Evolutionary conservation across 1,139 yeast genomes (phyloP).

Genomic region (Arxiozyma heterogenica): DNA sequence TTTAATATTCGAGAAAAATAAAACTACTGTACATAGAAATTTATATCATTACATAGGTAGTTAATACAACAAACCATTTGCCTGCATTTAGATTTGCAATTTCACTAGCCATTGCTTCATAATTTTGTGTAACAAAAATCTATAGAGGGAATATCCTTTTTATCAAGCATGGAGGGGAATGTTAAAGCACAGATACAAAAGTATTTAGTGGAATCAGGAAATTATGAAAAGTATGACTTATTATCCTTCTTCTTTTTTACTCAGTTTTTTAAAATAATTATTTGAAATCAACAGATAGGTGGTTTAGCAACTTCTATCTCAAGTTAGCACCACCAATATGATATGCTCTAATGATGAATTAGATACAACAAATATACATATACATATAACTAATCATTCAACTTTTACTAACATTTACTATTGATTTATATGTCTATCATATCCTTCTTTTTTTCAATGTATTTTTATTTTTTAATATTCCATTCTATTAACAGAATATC

Average conservation of each 20-base stretch:
- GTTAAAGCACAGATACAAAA: conserved; percentile 59
- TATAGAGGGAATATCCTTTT: neutral
- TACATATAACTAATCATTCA: neutral
- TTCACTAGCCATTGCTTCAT: no score
- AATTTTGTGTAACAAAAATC: neutral
- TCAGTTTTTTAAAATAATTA: neutral
- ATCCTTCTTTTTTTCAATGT: neutral
- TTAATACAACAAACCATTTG: no score
- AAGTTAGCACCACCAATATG: neutral
- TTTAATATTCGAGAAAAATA: no score
- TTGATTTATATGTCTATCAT: neutral
- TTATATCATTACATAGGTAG: no score
- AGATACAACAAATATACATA: neutral
- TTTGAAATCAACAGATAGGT: no score
- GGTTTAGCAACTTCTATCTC: neutral
- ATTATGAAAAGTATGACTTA: conserved; percentile 47
- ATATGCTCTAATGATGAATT: neutral
- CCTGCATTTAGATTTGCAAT: no score
- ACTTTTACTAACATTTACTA: neutral
- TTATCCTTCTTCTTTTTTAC: neutral
- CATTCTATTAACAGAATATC: conserved; percentile 35
- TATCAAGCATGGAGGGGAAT: conserved; percentile 27
- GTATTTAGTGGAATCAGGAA: conserved; percentile 67
- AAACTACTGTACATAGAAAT: no score
- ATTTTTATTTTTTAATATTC: neutral